phyloP scores from a whole-genome alignment of 2,329 filamentous ascomycete genomes.

The Coleophoma crateriformis region DNA sequence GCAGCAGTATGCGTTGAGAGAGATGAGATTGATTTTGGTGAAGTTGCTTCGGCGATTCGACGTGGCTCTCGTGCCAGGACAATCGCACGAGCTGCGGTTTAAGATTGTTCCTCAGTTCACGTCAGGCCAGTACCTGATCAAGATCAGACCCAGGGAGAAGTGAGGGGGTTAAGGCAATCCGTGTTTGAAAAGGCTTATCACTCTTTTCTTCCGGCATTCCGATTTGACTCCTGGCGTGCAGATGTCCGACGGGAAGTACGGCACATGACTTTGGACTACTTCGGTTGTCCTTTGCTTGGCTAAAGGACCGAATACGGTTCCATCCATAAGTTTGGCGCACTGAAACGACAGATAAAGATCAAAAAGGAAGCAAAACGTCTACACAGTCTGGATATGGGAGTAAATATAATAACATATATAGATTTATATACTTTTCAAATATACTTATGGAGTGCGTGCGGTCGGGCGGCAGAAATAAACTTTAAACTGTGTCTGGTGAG shows the following conservation, averaged over 20 bases:
- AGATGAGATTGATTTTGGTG: slow-evolving; percentile 17
- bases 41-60: slow-evolving; percentile 13
- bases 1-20: slow-evolving; percentile 23
- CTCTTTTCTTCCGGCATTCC: neutral
- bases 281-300: neutral
- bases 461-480: neutral
- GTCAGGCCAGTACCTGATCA: slow-evolving; percentile 14
- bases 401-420: too few species aligned
- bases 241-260: neutral
- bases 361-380: too few species aligned
- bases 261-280: neutral
- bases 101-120: slow-evolving; percentile 14
- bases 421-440: too few species aligned
- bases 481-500: neutral
- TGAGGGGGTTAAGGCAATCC: neutral
- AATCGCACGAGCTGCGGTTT: slow-evolving; percentile 13
- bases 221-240: neutral
- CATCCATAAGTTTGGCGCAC: too few species aligned
- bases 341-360: too few species aligned
- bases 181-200: too few species aligned
- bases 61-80: slow-evolving; percentile 11
- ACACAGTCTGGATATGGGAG: too few species aligned
- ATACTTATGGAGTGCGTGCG: neutral
- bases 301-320: too few species aligned
- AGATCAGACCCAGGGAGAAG: slow-evolving; percentile 3